A percentile compares a stretch with the other conserved stretches of the same genome.
These are phyloP conservation scores for Teunomyces gatunensis DNA, from an alignment of 805 yeast species.

Conservation along the genomic window DNA sequence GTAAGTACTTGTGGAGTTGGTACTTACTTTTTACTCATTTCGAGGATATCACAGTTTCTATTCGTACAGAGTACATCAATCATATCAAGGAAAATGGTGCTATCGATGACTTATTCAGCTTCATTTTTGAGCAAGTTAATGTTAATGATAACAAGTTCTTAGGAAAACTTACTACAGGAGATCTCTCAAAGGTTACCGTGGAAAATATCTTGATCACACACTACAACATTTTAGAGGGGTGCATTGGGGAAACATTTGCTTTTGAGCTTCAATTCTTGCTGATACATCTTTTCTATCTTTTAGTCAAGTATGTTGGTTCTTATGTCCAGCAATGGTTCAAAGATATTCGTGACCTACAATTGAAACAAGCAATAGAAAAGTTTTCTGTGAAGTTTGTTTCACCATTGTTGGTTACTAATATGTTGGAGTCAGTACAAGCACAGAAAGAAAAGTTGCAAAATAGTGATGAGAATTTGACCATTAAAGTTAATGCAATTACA, in stretches of 20 bases:
- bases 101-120: slow-evolving; percentile 51
- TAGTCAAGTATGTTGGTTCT: slow-evolving; percentile 54
- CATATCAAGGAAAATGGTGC: slow-evolving; percentile 49
- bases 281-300: slow-evolving; percentile 50
- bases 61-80: slow-evolving; percentile 58
- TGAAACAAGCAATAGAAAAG: slow-evolving; percentile 57
- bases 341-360: slow-evolving; percentile 63
- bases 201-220: slow-evolving; percentile 16
- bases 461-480: slow-evolving; percentile 46
- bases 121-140: slow-evolving; percentile 54
- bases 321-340: slow-evolving; percentile 67
- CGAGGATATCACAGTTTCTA: slow-evolving; percentile 58
- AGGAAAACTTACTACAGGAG: slow-evolving; percentile 14
- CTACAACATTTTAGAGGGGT: slow-evolving; percentile 20
- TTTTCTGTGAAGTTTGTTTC: slow-evolving; percentile 63
- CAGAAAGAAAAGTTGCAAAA: slow-evolving; percentile 33
- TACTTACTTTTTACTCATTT: slow-evolving; percentile 58
- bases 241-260: slow-evolving; percentile 17
- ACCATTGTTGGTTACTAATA: slow-evolving; percentile 57
- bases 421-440: slow-evolving; percentile 49
- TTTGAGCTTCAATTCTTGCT: slow-evolving; percentile 40
- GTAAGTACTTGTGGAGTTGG: slow-evolving; percentile 68
- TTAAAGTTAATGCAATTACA: slow-evolving; percentile 58
- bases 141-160: slow-evolving; percentile 23
- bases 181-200: slow-evolving; percentile 8